phyloP scores from a whole-genome alignment of 495 filamentous ascomycete species.

The Amphirosellinia nigrospora region DNA sequence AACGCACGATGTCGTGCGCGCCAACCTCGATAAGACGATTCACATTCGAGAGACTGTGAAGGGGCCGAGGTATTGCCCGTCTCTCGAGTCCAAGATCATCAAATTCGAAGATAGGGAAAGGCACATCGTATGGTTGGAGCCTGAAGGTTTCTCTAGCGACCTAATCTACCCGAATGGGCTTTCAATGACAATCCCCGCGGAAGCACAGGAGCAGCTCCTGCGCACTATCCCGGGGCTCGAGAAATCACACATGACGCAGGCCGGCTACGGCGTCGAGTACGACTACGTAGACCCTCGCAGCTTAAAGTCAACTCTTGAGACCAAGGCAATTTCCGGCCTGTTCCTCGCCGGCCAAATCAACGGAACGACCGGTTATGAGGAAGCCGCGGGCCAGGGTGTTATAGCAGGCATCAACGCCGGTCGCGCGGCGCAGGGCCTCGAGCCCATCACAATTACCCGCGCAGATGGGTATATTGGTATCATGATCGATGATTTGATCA shows the following conservation, averaged over 20 bases:
- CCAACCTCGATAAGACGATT: constrained; percentile 88
- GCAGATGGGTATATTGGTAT: constrained; percentile 95
- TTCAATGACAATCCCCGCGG: constrained; percentile 91
- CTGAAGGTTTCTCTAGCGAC: constrained; percentile 90
- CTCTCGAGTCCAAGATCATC: constrained; percentile 92
- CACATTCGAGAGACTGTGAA: constrained; percentile 96
- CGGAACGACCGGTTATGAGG: constrained; percentile 97
- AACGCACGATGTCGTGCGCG: constrained; percentile 83
- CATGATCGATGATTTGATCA: constrained; percentile 98
- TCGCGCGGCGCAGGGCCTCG: constrained; percentile 69
- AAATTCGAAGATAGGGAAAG: constrained; percentile 77
- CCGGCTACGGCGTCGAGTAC: constrained; percentile 97
- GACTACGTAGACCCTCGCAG: constrained; percentile 96
- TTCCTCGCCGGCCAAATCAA: constrained; percentile 98
- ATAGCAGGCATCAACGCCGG: constrained; percentile 94
- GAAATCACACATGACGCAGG: constrained; percentile 90
- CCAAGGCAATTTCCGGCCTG: constrained; percentile 86
- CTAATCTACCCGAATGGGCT: constrained; percentile 97
- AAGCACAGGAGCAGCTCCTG: constrained; percentile 82
- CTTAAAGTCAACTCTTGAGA: constrained; percentile 86
- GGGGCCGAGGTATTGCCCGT: constrained; percentile 94
- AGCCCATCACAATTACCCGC: constrained; percentile 71
- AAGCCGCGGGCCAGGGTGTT: constrained; percentile 92
- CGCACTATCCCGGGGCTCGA: constrained; percentile 86
- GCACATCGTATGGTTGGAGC: constrained; percentile 95